Percentiles rank a stretch among this genome's conserved stretches.
Conservation (phyloP, 2,329 filamentous ascomycete genomes). For the Aspergillus unguis region DNA sequence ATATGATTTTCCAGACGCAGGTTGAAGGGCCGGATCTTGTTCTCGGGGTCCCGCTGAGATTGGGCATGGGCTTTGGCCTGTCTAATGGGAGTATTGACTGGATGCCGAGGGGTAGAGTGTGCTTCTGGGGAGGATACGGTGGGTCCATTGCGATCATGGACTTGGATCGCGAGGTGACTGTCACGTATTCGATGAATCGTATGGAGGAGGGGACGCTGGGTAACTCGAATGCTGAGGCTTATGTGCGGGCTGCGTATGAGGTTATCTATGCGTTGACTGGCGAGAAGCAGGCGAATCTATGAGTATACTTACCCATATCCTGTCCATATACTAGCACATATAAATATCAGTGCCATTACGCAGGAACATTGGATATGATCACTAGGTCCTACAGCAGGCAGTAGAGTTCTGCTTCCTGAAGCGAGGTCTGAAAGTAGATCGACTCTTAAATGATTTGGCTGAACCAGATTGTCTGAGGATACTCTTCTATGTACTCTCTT, state of each 20-base stretch:
- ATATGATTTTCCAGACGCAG: constrained; percentile 48
- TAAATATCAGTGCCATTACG: too few relatives aligned
- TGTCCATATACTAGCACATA: too few relatives aligned
- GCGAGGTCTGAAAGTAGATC: too few relatives aligned
- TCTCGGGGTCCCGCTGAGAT: constrained; percentile 32
- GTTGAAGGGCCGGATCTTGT: constrained; percentile 42
- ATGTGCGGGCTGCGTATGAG: constrained; percentile 34
- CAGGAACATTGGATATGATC: too few relatives aligned
- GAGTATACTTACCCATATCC: too few relatives aligned
- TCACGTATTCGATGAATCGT: constrained; percentile 48
- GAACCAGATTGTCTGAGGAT: too few relatives aligned
- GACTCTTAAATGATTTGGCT: too few relatives aligned
- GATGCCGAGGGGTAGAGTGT: constrained; percentile 32
- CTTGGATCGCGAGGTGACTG: constrained; percentile 40
- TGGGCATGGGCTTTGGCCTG: constrained; percentile 45
- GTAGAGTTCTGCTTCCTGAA: too few relatives aligned
- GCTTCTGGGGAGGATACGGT: constrained; percentile 48
- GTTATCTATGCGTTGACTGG: not conserved
- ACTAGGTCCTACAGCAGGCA: too few relatives aligned
- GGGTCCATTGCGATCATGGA: constrained; percentile 47
- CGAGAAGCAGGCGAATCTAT: too few relatives aligned
- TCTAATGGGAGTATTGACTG: constrained; percentile 21
- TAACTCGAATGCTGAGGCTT: constrained; percentile 26
- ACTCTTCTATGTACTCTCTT: too few relatives aligned
- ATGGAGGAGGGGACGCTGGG: constrained; percentile 37